These are phyloP conservation scores for Lomentospora prolificans DNA, from an alignment of 2,329 filamentous ascomycete species.

Conservation along the genomic window DNA sequence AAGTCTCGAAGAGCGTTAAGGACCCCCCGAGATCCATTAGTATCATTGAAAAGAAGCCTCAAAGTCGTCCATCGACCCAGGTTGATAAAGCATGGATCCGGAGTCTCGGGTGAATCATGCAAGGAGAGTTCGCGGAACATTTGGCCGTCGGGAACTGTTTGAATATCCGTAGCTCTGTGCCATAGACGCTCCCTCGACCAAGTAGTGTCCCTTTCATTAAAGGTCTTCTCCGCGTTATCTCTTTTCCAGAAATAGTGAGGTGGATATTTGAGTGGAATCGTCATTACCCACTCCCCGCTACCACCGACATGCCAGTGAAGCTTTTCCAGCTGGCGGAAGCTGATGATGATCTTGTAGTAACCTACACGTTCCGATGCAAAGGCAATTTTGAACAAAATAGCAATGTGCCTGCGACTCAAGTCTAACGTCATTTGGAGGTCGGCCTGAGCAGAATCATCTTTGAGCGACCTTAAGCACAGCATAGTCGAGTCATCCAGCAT, in stretches of 20 bases:
- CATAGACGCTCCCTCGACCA: constrained; percentile 36
- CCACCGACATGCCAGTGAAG: constrained; percentile 24
- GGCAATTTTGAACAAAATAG: constrained; percentile 26
- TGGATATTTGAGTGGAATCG: constrained; percentile 39
- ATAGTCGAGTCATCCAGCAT: constrained; percentile 43
- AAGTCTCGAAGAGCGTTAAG: constrained; percentile 55
- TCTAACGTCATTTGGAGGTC: constrained; percentile 28
- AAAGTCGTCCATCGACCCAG: constrained; percentile 50
- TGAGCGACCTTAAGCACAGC: constrained; percentile 44
- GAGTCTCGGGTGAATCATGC: constrained; percentile 20
- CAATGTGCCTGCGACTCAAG: constrained; percentile 26
- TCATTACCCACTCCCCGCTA: constrained; percentile 25
- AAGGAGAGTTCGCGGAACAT: constrained; percentile 28
- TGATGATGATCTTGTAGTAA: constrained; percentile 31
- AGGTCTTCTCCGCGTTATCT: constrained; percentile 21
- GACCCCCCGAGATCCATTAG: constrained; percentile 25
- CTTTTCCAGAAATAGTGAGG: constrained; percentile 35
- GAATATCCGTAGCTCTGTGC: constrained; percentile 38
- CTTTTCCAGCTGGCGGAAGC: constrained; percentile 34
- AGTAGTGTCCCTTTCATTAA: constrained; percentile 18
- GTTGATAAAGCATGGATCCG: constrained; percentile 29
- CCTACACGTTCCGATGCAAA: neutral
- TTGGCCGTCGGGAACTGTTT: constrained; percentile 22
- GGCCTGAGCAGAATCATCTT: constrained; percentile 3
- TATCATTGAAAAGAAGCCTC: constrained; percentile 29